Evolutionary conservation across 139 green algal species (phyloP), one percentile per base, ranked within the genome.

Genomic region (Astrephomene gubernaculifera): DNA sequence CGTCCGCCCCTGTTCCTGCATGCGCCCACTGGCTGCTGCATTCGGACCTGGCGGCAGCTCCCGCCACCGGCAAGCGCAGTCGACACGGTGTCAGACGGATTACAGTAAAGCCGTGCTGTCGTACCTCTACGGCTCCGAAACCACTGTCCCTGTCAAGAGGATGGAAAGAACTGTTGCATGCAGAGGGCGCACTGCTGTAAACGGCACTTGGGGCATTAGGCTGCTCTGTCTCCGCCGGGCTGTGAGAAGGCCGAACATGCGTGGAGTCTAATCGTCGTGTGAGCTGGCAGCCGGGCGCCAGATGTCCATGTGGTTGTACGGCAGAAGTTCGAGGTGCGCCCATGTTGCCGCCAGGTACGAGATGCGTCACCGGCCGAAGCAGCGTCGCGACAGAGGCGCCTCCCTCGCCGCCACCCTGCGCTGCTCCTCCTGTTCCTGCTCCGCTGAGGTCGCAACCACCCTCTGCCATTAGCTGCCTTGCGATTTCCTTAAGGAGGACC

Each of bases 51-150:
- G 10, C 36, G 35, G 35, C 14, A 35, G 31, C 49, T 24, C 2
- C 8, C 17, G 6, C 2, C 24, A 6, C 9, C 41, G 68, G 57
- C 39, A 53, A 8, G 0, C 35, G 73, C 27, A 83, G 5, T 29
- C 65, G 14, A 60, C 73, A 81, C 1, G 76, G 76, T 29, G 76
- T 83, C 35, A 83, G 60, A 2, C 76, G 76, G 14, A 83, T 57
- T 25, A 83, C 76, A 1, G 76, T 72, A 60, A 83, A 83, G 27
- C 60, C 76, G 12, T 83, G 63, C 17, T 54, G 38, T 8, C 71
- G 25, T 1, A n/a, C n/a, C n/a, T n/a, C n/a, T n/a, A n/a, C n/a
- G n/a, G n/a, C n/a, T n/a, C 22, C 75, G 10, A 14, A 19, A 29
- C 22, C 8, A 39, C 75, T 57, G 71, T 6, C 29, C 12, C 71